These are phyloP conservation scores for Dacryopinax spathularia DNA, from an alignment of 768 basidiomycete species.

Conservation along the genomic window DNA sequence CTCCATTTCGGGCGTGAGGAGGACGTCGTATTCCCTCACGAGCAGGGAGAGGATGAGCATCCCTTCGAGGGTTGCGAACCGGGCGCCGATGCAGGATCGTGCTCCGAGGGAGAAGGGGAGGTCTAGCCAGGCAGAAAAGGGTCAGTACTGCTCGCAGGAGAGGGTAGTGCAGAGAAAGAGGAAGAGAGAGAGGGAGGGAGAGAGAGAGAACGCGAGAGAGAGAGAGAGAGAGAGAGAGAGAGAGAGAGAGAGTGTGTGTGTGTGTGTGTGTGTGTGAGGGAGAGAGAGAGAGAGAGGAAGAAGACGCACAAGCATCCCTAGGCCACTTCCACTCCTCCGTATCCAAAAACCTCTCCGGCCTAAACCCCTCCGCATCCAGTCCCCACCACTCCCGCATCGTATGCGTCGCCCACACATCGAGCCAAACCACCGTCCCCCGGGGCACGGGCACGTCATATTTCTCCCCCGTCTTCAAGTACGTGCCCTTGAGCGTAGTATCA, in stretches of 20 bases:
- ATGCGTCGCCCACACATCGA: conserved; percentile 34
- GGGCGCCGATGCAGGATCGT: conserved; percentile 37
- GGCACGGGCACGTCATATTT: conserved; percentile 23
- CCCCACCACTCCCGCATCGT: conserved; percentile 41
- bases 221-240: no score
- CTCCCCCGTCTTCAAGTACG: not conserved
- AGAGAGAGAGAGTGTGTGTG: no score
- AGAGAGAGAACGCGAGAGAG: no score
- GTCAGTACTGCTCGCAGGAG: no score
- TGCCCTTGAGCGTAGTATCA: not conserved
- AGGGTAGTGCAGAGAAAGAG: no score
- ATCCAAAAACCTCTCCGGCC: conserved; percentile 38
- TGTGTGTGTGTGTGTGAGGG: no score
- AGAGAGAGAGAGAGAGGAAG: no score
- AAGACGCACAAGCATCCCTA: conserved; percentile 33
- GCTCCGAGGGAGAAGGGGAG: conserved; percentile 33
- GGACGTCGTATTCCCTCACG: conserved; percentile 30
- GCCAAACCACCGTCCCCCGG: conserved; percentile 27
- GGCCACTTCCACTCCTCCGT: conserved; percentile 38
- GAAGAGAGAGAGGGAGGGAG: no score
- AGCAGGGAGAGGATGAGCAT: conserved; percentile 32
- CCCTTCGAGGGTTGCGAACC: conserved; percentile 33
- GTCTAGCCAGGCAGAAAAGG: no score
- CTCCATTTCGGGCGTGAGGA: conserved; percentile 27
- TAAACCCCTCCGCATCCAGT: conserved; percentile 31